These are phyloP conservation scores for Glaciozyma martinii DNA, from an alignment of 768 basidiomycete species.

Conservation along the genomic window DNA sequence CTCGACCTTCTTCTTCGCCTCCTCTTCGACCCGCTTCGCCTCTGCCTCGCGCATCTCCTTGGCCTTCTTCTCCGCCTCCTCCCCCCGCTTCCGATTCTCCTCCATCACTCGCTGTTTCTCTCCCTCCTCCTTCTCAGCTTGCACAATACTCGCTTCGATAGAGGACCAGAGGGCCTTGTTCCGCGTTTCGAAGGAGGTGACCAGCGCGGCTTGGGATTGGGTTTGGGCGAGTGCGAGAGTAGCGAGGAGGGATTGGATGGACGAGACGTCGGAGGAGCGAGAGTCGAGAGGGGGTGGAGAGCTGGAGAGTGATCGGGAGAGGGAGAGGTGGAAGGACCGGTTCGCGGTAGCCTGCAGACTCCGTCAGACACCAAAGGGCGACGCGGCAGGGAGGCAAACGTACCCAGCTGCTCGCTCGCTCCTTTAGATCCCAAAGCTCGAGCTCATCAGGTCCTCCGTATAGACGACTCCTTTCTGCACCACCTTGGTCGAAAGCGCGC, in stretches of 20 bases:
- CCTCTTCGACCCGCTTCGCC: neutral
- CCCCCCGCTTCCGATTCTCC: constrained; percentile 9
- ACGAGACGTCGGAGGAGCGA: neutral
- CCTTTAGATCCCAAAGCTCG: constrained; percentile 20
- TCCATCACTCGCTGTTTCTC: constrained; percentile 10
- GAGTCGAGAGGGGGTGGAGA: neutral
- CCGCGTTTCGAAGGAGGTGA: constrained; percentile 22
- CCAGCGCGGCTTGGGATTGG: constrained; percentile 5
- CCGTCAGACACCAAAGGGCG: neutral
- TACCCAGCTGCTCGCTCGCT: constrained; percentile 16
- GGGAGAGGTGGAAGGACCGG: constrained; percentile 25
- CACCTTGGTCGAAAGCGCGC: constrained; percentile 2
- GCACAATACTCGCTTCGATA: constrained; percentile 23
- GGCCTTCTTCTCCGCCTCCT: constrained; percentile 16
- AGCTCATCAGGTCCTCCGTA: constrained; percentile 9
- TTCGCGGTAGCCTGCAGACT: constrained; percentile 26
- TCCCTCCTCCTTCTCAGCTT: constrained; percentile 16
- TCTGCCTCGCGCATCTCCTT: constrained; percentile 8
- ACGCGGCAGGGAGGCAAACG: neutral
- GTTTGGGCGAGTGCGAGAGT: constrained; percentile 17
- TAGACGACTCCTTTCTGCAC: neutral
- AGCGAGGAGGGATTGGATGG: constrained; percentile 20
- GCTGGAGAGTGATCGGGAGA: constrained; percentile 14
- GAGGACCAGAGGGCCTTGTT: constrained; percentile 26
- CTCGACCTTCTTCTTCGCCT: constrained; percentile 41